Percentiles rank a stretch among this genome's conserved stretches.
phyloP scores from a whole-genome alignment of 768 basidiomycete genomes.

The Termitomyces sp. region DNA sequence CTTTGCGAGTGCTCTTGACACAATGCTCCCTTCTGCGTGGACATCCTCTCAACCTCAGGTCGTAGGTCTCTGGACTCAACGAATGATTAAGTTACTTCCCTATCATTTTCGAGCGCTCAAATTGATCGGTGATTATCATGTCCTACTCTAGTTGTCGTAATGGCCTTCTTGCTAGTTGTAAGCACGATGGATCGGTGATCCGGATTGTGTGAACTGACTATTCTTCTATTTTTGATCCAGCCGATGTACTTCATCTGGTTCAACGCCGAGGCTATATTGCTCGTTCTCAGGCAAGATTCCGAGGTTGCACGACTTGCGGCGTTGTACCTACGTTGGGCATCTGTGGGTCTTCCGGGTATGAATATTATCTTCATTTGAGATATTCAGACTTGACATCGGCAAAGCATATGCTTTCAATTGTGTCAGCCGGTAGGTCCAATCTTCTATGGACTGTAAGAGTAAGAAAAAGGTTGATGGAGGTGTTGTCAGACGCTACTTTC shows the following conservation, averaged over 20 bases:
- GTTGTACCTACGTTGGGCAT: slow-evolving; percentile 70
- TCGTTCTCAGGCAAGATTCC: slow-evolving; percentile 73
- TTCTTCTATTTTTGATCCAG: slow-evolving; percentile 26
- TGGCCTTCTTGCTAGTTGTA: slow-evolving; percentile 54
- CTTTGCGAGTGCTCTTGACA: slow-evolving; percentile 85
- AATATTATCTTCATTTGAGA: neutral
- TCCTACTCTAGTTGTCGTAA: slow-evolving; percentile 48
- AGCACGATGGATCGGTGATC: slow-evolving; percentile 18
- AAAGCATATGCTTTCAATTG: slow-evolving; percentile 48
- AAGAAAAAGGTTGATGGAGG: neutral
- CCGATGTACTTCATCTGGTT: slow-evolving; percentile 71
- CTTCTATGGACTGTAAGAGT: neutral
- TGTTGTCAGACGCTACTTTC: slow-evolving; percentile 58
- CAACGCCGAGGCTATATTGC: slow-evolving; percentile 73
- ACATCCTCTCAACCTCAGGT: slow-evolving; percentile 79
- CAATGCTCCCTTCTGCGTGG: slow-evolving; percentile 92
- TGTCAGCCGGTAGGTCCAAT: slow-evolving; percentile 33
- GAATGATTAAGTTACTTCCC: slow-evolving; percentile 57
- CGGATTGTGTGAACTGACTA: neutral
- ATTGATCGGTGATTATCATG: neutral
- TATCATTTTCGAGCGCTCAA: neutral
- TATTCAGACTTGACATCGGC: neutral
- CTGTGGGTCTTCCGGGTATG: slow-evolving; percentile 69
- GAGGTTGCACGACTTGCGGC: slow-evolving; percentile 77
- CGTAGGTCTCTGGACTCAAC: slow-evolving; percentile 87